These are phyloP conservation scores for Neopestalotiopsis sp. DNA, from an alignment of 2,329 filamentous ascomycete genomes.

Conservation along the genomic window DNA sequence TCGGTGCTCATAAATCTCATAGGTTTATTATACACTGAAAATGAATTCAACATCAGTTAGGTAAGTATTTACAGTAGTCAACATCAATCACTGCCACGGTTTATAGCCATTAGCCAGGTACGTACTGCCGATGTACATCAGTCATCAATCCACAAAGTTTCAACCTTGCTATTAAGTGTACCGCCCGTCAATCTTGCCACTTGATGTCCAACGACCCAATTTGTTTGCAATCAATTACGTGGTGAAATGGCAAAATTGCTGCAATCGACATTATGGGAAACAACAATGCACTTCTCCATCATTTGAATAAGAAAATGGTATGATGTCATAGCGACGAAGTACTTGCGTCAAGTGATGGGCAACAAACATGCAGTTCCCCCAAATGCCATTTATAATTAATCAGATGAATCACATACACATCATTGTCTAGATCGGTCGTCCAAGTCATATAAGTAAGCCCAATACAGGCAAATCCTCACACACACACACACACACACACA, in stretches of 20 bases:
- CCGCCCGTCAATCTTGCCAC: neutral
- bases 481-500: neutral
- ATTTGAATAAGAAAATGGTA: neutral
- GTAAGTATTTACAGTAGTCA: too few relatives aligned
- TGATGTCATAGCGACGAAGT: slow-evolving; percentile 19
- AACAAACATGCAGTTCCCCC: neutral
- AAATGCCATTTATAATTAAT: neutral
- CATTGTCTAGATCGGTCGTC: neutral
- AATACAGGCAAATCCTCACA: neutral
- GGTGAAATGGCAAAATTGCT: neutral
- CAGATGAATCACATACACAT: neutral
- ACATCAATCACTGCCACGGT: too few relatives aligned
- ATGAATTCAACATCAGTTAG: too few relatives aligned
- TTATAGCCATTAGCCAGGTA: too few relatives aligned
- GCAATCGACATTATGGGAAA: neutral
- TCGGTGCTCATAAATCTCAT: too few relatives aligned
- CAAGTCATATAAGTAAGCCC: neutral
- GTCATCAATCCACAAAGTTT: neutral
- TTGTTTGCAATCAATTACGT: neutral
- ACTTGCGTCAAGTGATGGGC: neutral
- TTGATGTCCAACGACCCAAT: neutral
- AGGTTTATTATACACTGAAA: too few relatives aligned
- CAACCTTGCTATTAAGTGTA: neutral
- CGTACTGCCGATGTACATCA: too few relatives aligned
- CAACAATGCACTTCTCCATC: neutral